Percentiles rank a stretch among this genome's conserved stretches.
These are phyloP conservation scores for Neospermospora avenae DNA, from an alignment of 2,329 filamentous ascomycete species.

Conservation along the genomic window DNA sequence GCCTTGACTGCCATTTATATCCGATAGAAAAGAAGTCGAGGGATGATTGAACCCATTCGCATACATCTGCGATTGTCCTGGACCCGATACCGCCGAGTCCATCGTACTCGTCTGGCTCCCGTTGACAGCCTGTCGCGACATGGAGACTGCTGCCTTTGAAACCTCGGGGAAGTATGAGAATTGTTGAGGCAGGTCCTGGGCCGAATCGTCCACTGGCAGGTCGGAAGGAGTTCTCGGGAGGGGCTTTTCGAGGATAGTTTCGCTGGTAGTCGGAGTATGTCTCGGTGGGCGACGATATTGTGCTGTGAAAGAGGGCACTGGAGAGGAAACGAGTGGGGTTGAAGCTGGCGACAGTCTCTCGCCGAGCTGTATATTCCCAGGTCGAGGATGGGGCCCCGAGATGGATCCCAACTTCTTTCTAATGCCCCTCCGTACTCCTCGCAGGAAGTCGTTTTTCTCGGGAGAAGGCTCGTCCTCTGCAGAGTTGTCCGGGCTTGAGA, in stretches of 20 bases:
- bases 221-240: slow-evolving; percentile 32
- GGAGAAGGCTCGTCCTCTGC: slow-evolving; percentile 24
- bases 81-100: slow-evolving; percentile 31
- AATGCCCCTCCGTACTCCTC: slow-evolving; percentile 32
- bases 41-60: slow-evolving; percentile 23
- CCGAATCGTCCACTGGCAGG: slow-evolving; percentile 19
- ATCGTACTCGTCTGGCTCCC: slow-evolving; percentile 34
- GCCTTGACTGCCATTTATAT: slow-evolving; percentile 42
- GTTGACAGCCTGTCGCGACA: slow-evolving; percentile 28
- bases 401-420: slow-evolving; percentile 32
- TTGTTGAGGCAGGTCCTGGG: slow-evolving; percentile 17
- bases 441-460: slow-evolving; percentile 28
- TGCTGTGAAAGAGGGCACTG: slow-evolving; percentile 18
- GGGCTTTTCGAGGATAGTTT: slow-evolving; percentile 32
- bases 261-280: slow-evolving; percentile 30
- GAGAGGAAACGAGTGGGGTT: slow-evolving; percentile 9
- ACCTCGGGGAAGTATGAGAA: slow-evolving; percentile 24
- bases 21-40: slow-evolving; percentile 21
- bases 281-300: slow-evolving; percentile 18
- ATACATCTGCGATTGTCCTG: slow-evolving; percentile 22
- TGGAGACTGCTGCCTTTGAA: slow-evolving; percentile 23
- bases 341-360: slow-evolving; percentile 16
- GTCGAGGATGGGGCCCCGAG: slow-evolving; percentile 25
- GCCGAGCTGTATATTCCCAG: slow-evolving; percentile 24
- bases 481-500: slow-evolving; percentile 26